A percentile compares a stretch with the other conserved stretches of the same genome.
Evolutionary conservation across 331 rosid species (phyloP).

Genomic region (Dryas integrifolia): DNA sequence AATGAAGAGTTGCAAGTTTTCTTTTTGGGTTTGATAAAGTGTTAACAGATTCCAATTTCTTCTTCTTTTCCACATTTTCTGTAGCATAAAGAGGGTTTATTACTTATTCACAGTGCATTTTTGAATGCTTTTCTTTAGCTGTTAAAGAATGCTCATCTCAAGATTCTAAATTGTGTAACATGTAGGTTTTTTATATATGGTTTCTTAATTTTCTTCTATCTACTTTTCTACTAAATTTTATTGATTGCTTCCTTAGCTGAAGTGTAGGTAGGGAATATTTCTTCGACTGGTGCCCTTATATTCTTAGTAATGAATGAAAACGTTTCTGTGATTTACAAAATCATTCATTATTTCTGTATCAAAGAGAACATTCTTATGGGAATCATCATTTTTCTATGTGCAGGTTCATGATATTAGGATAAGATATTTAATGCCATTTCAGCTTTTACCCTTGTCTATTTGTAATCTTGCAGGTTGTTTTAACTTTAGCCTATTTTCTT

Average conservation of each 20-base stretch:
- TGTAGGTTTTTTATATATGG: background rate
- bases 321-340: background rate
- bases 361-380: background rate
- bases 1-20: background rate
- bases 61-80: background rate
- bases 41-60: background rate
- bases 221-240: background rate
- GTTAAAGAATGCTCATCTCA: background rate
- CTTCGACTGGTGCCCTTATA: background rate
- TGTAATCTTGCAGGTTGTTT: background rate
- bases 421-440: background rate
- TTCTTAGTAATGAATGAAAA: background rate
- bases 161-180: background rate
- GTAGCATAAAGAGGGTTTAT: background rate
- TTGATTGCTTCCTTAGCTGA: background rate
- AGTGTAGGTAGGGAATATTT: background rate
- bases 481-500: conserved; percentile 23
- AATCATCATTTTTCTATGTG: background rate
- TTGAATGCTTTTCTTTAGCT: background rate
- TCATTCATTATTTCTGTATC: background rate
- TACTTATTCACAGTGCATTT: background rate
- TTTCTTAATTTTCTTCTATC: background rate
- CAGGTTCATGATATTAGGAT: conserved; percentile 4
- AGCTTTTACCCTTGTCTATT: conserved; percentile 6
- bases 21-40: background rate